phyloP scores from a whole-genome alignment of 345 rosid genomes.

The Bretschneidera sinensis region DNA sequence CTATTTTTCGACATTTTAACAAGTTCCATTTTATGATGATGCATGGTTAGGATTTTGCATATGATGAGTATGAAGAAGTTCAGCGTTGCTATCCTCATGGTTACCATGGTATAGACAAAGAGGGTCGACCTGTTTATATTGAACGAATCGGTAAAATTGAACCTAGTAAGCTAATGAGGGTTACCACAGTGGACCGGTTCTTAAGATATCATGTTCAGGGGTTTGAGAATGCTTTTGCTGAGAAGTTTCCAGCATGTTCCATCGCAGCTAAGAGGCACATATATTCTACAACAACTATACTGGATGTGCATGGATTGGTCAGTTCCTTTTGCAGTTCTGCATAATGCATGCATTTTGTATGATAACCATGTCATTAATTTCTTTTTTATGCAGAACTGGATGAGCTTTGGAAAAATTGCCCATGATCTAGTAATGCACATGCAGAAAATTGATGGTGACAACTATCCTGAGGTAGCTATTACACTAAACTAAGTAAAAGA shows the following conservation, averaged over 20 bases:
- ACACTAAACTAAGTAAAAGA: background rate
- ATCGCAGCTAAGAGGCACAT: conserved; percentile 76
- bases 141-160: conserved; percentile 82
- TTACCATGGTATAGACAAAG: conserved; percentile 93
- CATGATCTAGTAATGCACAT: conserved; percentile 88
- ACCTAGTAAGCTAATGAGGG: conserved; percentile 70
- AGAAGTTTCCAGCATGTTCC: conserved; percentile 94
- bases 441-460: conserved; percentile 96
- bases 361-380: conserved; percentile 6
- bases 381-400: conserved; percentile 58
- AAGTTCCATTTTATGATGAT: conserved; percentile 8
- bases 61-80: conserved; percentile 76
- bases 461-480: conserved; percentile 86
- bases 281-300: conserved; percentile 65
- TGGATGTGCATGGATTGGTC: conserved; percentile 93
- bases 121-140: conserved; percentile 79
- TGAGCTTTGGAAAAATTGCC: conserved; percentile 89
- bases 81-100: conserved; percentile 87
- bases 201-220: conserved; percentile 86
- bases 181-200: conserved; percentile 84
- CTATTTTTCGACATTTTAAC: no score
- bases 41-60: conserved; percentile 71
- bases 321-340: conserved; percentile 15
- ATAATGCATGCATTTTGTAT: background rate
- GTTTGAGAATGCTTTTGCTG: conserved; percentile 80